These are phyloP conservation scores for Azolla pinnata DNA, from an alignment of 75 land plant genomes.

Conservation along the genomic window DNA sequence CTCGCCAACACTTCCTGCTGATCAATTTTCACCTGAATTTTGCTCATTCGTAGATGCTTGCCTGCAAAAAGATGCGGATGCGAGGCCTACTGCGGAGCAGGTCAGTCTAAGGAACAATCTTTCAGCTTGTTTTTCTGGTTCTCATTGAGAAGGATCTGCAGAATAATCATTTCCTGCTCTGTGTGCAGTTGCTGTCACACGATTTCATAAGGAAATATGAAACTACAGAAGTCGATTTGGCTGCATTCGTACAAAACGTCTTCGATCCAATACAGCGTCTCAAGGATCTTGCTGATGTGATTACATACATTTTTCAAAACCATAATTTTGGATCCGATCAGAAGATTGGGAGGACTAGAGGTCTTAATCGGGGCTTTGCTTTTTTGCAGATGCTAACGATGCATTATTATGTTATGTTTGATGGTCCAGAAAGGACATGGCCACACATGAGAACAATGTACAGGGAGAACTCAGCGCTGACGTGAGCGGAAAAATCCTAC, in stretches of 20 bases:
- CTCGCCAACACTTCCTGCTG: conserved; percentile 75
- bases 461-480: conserved; percentile 52
- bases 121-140: neutral
- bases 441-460: conserved; percentile 63
- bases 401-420: conserved; percentile 93
- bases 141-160: neutral
- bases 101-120: conserved; percentile 18
- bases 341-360: too few relatives aligned
- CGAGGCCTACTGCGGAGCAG: conserved; percentile 89
- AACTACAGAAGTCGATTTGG: conserved; percentile 51
- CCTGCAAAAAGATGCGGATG: conserved; percentile 68
- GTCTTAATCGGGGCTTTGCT: too few relatives aligned
- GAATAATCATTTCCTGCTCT: neutral
- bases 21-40: conserved; percentile 73
- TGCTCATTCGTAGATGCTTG: conserved; percentile 89
- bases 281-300: conserved; percentile 92
- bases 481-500: conserved; percentile 26
- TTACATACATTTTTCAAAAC: conserved; percentile 3
- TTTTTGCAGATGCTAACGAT: conserved; percentile 79
- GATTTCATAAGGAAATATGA: conserved; percentile 85
- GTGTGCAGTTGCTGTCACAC: conserved; percentile 77
- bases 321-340: neutral
- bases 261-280: conserved; percentile 85
- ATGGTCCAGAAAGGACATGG: conserved; percentile 79
- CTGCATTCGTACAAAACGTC: conserved; percentile 66